Evolutionary conservation across 768 basidiomycete species (phyloP), one percentile per base, ranked within the genome.

Genomic region (Mycena albidolilacea): DNA sequence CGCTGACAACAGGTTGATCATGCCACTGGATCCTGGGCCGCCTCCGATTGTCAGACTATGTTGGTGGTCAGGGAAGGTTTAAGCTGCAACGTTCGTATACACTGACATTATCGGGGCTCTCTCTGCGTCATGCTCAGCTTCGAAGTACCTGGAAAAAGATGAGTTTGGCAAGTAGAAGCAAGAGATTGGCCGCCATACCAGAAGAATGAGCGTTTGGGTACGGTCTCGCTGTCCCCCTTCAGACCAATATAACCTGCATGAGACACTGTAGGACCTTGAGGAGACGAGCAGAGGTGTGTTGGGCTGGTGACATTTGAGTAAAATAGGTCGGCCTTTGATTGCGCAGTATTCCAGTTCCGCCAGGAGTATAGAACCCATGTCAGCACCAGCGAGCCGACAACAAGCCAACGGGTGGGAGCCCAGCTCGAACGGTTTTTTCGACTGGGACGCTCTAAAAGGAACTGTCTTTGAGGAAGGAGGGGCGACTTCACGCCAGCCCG

Each of bases 1-100:
- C 12, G 76, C 80, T 14, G 77, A 63, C 48, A 83, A 21, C 2
- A 79, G 74, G 38, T 82, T 81, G 41, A 77, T 38, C 67, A 82
- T 73, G 17, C 82, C 82, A 50, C 77, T 80, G 0, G 79, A 78
- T 37, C 83, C 82, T 7, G 82, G 82, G 7, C 82, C 82, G n/a
- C 82, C 83, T 0, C 83, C 82, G 30, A 82, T 79, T 2, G 80
- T 81, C 57, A 84, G 72, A 19, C 81, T 82, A 54, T 6, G 39
- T 11, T 14, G 21, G 5, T 1, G 7, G 8, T 64, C 37, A 72
- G 63, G 17, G 12, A 59, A 12, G 19, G n/a, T 37, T 38, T 23
- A 8, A 15, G n/a, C 9, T 9, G 19, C 19, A 37, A 30, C 61
- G 7, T 14, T 41, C 14, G 58, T n/a, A 39, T 21, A 1, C 15